Evolutionary conservation across 2,329 filamentous ascomycete species (phyloP), one percentile per base, ranked within the genome.

Genomic region (Aspergillus thermomutatus): DNA sequence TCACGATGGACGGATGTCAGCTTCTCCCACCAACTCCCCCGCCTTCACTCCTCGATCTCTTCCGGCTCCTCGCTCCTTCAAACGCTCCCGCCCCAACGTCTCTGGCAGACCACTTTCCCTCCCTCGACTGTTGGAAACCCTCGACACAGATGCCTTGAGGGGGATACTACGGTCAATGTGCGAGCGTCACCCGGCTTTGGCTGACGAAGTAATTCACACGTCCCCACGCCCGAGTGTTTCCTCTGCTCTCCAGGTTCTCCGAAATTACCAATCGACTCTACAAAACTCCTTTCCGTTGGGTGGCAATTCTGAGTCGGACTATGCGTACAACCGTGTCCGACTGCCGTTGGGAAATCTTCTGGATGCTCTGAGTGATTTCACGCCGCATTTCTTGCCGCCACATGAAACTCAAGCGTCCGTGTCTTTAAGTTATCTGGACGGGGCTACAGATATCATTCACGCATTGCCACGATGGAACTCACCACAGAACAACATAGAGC

Each of bases 321-420:
- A 97, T 76, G 88, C 91, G 51, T 99, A 97, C 74, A 95, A 97
- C 72, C 87, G 94, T 66, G 90, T 97, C 54, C 91, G 89, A 65
- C 89, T 92, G 62, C 85, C 89, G 40, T 82, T 97, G 19, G 79
- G 86, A 26, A 87, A 91, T 56, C 83, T 99, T 25, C 85, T 97
- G 58, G 91, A 97, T 57, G 92, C 94, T 46, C 82, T 99, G 47
- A 88, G 89, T 72, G 94, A 99, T 70, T 99, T 95, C 71, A 97
- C 92, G 0, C 91, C 92, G 3, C 92, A 97, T 73, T 99, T 96
- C 69, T 85, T 99, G 2, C 94, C 94, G 11, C 94, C 94, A 0
- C 89, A 90, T 69, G 94, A 99, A 77, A 81, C 84, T 2, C 92
- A 97, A 70, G 81, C 90, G n/a, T 87, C 87, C 28, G 83, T 88